Conservation (phyloP, 2,329 filamentous ascomycete species). For the Cladorrhinum sp. region DNA sequence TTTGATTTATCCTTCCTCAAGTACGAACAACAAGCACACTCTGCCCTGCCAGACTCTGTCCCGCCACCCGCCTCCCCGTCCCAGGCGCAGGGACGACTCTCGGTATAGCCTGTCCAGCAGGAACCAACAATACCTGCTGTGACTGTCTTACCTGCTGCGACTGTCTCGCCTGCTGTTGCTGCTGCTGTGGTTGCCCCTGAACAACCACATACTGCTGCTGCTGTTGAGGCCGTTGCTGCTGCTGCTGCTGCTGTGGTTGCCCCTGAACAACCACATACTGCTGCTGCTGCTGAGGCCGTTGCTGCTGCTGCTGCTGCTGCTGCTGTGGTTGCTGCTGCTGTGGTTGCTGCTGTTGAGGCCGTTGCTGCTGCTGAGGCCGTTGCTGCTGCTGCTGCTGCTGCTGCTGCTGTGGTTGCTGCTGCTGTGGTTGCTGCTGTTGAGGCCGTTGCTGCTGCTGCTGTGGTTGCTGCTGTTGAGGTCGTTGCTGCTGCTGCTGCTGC, state of each 20-base stretch:
- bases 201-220: constrained; percentile 2
- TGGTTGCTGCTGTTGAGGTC: not conserved
- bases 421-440: not conserved
- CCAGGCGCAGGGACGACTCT: not conserved
- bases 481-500: not conserved
- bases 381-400: not conserved
- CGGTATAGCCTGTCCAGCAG: not conserved
- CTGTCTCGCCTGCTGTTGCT: not conserved
- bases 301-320: not conserved
- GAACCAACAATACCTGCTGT: not conserved
- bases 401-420: not conserved
- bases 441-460: not conserved
- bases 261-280: not conserved
- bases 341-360: not conserved
- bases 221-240: no score
- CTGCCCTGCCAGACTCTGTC: constrained; percentile 2
- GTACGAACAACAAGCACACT: not conserved
- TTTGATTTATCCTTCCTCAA: not conserved
- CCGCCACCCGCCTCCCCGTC: not conserved
- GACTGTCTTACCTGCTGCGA: not conserved
- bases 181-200: not conserved
- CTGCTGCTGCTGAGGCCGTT: not conserved
- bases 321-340: not conserved
- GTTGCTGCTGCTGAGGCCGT: not conserved
- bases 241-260: not conserved